A percentile compares a stretch with the other conserved stretches of the same genome.
Evolutionary conservation across 176 grass and related monocot species (phyloP).

Genomic region (Rhipidocladum racemiflorum): DNA sequence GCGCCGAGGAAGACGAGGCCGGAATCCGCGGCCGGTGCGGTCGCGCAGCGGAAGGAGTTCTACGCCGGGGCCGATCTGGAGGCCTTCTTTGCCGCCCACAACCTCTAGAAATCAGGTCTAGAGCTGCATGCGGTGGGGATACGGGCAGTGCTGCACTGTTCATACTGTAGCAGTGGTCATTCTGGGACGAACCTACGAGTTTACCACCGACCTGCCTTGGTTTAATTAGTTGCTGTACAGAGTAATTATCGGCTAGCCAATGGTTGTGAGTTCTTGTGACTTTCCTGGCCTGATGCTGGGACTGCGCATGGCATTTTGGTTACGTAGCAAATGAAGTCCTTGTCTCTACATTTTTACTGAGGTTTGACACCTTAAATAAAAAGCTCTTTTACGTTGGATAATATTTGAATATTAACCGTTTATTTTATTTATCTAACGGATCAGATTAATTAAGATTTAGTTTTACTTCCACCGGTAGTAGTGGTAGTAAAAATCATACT

Average conservation of each 20-base stretch:
- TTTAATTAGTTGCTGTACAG: not conserved
- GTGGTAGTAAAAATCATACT: too few relatives aligned
- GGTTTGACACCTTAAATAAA: too few relatives aligned
- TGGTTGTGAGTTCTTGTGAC: not conserved
- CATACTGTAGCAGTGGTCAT: not conserved
- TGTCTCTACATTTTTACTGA: not conserved
- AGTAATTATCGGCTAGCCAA: not conserved
- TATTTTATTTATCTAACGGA: too few relatives aligned
- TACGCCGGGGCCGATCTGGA: constrained; percentile 38
- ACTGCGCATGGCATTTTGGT: not conserved
- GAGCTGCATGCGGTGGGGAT: too few relatives aligned
- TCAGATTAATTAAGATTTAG: too few relatives aligned
- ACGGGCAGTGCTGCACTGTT: not conserved
- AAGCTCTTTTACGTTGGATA: too few relatives aligned
- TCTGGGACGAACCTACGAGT: not conserved
- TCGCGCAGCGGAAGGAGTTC: constrained; percentile 15
- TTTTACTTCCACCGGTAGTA: too few relatives aligned
- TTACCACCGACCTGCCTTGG: not conserved
- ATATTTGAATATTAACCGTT: too few relatives aligned
- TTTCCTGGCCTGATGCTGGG: not conserved
- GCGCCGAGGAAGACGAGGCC: constrained; percentile 24
- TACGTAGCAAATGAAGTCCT: not conserved
- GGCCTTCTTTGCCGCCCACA: constrained; percentile 34
- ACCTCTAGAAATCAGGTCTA: not conserved
- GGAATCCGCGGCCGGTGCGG: too few relatives aligned